Evolutionary conservation across 768 basidiomycete species (phyloP).

Genomic region (Termitomyces sp.): DNA sequence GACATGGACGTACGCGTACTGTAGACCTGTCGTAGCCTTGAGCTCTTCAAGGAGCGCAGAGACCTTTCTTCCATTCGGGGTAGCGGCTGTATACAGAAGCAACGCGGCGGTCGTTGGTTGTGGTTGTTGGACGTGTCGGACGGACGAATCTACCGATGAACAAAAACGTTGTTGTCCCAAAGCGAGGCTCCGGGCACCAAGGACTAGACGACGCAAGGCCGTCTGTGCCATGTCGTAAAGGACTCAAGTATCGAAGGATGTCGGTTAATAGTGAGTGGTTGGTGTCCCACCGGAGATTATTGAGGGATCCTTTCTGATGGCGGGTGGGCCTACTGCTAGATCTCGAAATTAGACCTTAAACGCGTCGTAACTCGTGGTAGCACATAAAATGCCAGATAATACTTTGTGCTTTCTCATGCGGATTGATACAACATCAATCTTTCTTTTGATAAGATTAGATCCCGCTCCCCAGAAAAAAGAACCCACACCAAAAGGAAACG

Average conservation of each 20-base stretch:
- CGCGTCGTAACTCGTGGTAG: too few species aligned
- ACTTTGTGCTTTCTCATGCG: too few species aligned
- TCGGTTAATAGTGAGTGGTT: too few species aligned
- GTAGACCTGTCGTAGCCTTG: slow-evolving; percentile 29
- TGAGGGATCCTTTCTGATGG: too few species aligned
- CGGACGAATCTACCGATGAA: slow-evolving; percentile 10
- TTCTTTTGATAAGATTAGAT: neutral
- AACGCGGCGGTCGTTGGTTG: slow-evolving; percentile 15
- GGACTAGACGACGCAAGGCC: slow-evolving; percentile 10
- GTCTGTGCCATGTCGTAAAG: neutral
- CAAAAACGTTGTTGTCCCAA: slow-evolving; percentile 4
- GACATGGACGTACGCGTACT: slow-evolving; percentile 27
- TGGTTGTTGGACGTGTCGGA: neutral
- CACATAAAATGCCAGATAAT: too few species aligned
- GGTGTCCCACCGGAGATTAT: too few species aligned
- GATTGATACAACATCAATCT: too few species aligned
- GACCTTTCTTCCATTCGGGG: slow-evolving; percentile 54
- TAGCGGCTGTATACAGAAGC: slow-evolving; percentile 39
- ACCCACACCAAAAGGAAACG: too few species aligned
- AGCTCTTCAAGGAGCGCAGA: slow-evolving; percentile 61
- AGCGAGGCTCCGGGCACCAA: slow-evolving; percentile 6
- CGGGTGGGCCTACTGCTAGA: too few species aligned
- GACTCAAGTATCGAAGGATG: neutral
- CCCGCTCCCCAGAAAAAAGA: neutral
- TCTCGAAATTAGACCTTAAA: too few species aligned